Base-by-base conservation (phyloP, 306 rosid genomes). In the Albizia julibrissin region DNA sequence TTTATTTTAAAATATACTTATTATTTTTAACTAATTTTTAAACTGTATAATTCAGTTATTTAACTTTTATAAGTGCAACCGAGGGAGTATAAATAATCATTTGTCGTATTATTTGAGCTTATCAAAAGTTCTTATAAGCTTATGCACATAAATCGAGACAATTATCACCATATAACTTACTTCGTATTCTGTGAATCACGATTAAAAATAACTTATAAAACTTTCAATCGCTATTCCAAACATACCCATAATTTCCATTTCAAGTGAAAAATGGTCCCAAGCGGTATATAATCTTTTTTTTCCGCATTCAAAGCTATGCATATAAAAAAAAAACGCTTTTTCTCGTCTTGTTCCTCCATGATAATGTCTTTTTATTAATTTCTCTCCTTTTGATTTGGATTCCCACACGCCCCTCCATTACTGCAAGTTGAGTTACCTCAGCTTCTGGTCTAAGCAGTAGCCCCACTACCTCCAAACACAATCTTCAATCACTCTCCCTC, bases 371-470 rank as follows among this genome's bases (percentile, higher is more conserved):
- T 73, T 58, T 31, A 66, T 66, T 68, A 8, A 13, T 71, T 58
- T 3, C 4, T 49, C 27, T 29, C 0, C 54, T 58, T 37, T 37
- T 74, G 49, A 34, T 47, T 44, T 52, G 65, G 78, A 74, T 74
- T 34, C 67, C 49, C 67, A 49, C 37, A 72, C 24, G 66, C 78
- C 64, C 12, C 33, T 54, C 67, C 78, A 74, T 34, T 42, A 12
- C 67, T 74, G 40, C 49, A 72, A 72, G 76, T 46, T 72, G 24
- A 74, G 68, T 56, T n/a, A 56, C 49, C 52, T 54, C 79, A 75
- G 34, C 70, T 40, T 76, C 42, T 61, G 42, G 56, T 76, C 80
- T 24, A 42, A 59, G 58, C 80, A 76, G 69, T 76, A 59, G 71
- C 24, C 42, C 58, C 71, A 24, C 80, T 10, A 24, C 18, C 52